Evolutionary conservation across 2,329 filamentous ascomycete genomes (phyloP).

Genomic region (Paecilomyces sp.): DNA sequence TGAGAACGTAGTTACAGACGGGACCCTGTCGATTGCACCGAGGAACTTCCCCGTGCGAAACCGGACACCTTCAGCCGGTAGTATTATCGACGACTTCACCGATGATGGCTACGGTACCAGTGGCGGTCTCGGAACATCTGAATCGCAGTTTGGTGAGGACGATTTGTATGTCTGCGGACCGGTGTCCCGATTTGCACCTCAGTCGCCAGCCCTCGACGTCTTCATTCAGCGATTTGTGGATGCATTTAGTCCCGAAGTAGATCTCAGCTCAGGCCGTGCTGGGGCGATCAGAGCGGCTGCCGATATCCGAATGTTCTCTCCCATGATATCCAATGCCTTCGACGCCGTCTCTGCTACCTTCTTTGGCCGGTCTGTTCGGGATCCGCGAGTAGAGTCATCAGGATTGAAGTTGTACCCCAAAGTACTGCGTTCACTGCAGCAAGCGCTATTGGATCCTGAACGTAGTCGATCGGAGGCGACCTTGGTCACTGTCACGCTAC

Average conservation of each 20-base stretch:
- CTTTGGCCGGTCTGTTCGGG: conserved; percentile 29
- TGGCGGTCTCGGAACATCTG: neutral
- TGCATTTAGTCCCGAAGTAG: conserved; percentile 32
- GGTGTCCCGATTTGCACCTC: conserved; percentile 6
- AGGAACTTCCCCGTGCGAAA: neutral
- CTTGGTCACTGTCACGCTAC: conserved; percentile 29
- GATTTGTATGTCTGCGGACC: conserved; percentile 6
- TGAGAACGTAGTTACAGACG: neutral
- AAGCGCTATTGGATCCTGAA: conserved; percentile 28
- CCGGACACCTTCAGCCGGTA: neutral
- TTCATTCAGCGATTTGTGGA: conserved; percentile 34
- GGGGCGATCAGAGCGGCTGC: conserved; percentile 30
- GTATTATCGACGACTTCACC: neutral
- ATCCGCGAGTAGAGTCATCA: conserved; percentile 24
- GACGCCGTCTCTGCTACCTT: conserved; percentile 32
- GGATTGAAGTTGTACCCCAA: conserved; percentile 27
- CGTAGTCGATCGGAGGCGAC: conserved; percentile 30
- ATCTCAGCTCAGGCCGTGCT: conserved; percentile 25
- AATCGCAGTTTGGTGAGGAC: conserved; percentile 1
- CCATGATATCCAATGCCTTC: conserved; percentile 29
- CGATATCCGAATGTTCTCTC: conserved; percentile 33
- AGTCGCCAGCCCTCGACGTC: conserved; percentile 21
- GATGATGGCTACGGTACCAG: neutral
- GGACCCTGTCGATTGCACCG: neutral
- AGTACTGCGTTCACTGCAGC: conserved; percentile 28